phyloP scores from a whole-genome alignment of 352 stramenopile species.

The Phytopythium oedochilum region DNA sequence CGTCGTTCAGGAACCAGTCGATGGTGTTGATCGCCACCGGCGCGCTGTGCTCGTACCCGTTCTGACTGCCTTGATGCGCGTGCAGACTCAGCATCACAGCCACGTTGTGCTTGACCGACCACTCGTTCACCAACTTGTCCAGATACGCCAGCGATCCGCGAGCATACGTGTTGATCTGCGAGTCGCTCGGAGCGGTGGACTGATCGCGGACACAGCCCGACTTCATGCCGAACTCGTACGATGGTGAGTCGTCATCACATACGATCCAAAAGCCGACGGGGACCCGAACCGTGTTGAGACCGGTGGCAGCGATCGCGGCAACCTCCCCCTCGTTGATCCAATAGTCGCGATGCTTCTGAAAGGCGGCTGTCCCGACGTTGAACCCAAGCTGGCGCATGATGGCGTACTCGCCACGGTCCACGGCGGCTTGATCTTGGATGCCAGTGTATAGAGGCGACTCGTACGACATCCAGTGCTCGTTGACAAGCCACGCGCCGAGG shows the following conservation, averaged over 20 bases:
- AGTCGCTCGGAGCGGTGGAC: background rate
- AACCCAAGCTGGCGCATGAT: conserved; percentile 19
- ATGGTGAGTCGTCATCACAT: conserved; percentile 15
- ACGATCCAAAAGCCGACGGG: conserved; percentile 42
- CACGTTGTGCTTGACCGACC: conserved; percentile 46
- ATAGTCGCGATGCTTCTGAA: conserved; percentile 14
- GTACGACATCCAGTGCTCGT: conserved; percentile 23
- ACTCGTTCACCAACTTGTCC: conserved; percentile 28
- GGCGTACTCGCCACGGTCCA: conserved; percentile 19
- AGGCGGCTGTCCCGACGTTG: conserved; percentile 9
- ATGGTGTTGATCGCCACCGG: too few species aligned
- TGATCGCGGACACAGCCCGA: background rate
- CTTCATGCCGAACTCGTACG: background rate
- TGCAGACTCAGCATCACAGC: conserved; percentile 55
- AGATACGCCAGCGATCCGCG: conserved; percentile 35
- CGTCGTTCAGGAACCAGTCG: conserved; percentile 1
- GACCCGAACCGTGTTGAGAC: conserved; percentile 43
- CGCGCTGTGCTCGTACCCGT: conserved; percentile 46
- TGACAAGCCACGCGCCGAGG: conserved; percentile 26
- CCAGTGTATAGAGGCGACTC: conserved; percentile 8
- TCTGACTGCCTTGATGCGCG: conserved; percentile 48
- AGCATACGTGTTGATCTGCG: conserved; percentile 5
- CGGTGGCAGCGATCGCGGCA: conserved; percentile 12
- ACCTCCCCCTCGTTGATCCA: conserved; percentile 28
- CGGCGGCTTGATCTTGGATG: conserved; percentile 5